These are phyloP conservation scores for Phaseolus lunatus DNA, from an alignment of 306 rosid genomes.

Conservation along the genomic window DNA sequence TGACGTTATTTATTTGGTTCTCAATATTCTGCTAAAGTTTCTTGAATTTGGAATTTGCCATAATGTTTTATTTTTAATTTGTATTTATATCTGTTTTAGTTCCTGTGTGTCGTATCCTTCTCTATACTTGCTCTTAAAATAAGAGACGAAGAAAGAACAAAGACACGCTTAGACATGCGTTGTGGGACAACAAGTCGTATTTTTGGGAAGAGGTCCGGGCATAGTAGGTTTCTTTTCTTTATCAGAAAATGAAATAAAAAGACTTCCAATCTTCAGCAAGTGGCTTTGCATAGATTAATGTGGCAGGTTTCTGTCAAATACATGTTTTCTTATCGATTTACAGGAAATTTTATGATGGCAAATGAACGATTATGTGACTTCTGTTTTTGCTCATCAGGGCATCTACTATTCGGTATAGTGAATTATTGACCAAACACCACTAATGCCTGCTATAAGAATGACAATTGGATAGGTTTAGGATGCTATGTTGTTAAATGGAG, in stretches of 20 bases:
- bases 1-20: background rate
- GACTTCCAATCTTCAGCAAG: background rate
- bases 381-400: background rate
- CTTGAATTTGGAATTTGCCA: background rate
- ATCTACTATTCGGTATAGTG: background rate
- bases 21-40: background rate
- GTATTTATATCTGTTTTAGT: background rate
- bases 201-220: background rate
- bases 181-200: background rate
- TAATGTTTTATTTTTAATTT: background rate
- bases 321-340: too few species aligned
- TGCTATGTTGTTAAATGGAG: background rate
- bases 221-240: background rate
- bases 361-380: background rate
- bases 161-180: background rate
- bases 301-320: too few species aligned
- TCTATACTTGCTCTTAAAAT: background rate
- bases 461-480: constrained; percentile 2
- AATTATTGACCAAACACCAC: background rate
- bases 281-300: too few species aligned
- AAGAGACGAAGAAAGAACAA: background rate
- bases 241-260: too few species aligned
- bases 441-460: background rate
- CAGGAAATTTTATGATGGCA: background rate
- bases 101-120: background rate